Evolutionary conservation across 345 rosid species (phyloP), one percentile per base, ranked within the genome.

Genomic region (Corchorus capsularis): DNA sequence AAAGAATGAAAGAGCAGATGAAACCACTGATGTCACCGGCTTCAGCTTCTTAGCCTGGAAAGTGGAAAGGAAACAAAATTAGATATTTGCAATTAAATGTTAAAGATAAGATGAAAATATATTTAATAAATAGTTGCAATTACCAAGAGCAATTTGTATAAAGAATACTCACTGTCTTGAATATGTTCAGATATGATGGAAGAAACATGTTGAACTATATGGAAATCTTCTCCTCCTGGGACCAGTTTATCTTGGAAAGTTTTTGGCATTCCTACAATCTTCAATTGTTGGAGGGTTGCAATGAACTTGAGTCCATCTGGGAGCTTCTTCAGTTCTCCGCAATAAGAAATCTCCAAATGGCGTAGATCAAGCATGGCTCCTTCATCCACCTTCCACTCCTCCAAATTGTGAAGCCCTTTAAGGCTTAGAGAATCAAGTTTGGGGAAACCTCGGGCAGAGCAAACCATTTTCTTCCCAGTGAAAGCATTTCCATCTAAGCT

Each of bases 331-430:
- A 65, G 22, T 0, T 43, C 4, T 0, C 5, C 10, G 12, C 70
- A 65, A 9, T 20, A 6, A n/a, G 16, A 13, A 65, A 65, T 41
- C 50, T 45, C 20, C 52, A 65, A 65, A 65, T 46, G 13, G 27
- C 57, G 70, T 60, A 89, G 84, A 63, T 41, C 34, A 19, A 77
- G 10, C 86, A 89, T 76, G 12, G 88, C 89, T 59, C 83, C 83
- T 86, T 78, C 65, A 20, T 61, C 79, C 17, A 83, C 75, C 47
- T 8, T 17, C 85, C 82, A 81, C 17, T 77, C 79, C 81, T 78
- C 84, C 55, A 86, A 52, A 15, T 59, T 9, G 0, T 2, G 0
- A 22, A 79, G 14, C 1, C 9, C 15, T 3, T 0, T 1, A 0
- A 83, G 76, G 39, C 35, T 0, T 56, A 86, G 55, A 8, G 68